Evolutionary conservation across 352 stramenopile species (phyloP).

Genomic region (Plasmopara muralis): DNA sequence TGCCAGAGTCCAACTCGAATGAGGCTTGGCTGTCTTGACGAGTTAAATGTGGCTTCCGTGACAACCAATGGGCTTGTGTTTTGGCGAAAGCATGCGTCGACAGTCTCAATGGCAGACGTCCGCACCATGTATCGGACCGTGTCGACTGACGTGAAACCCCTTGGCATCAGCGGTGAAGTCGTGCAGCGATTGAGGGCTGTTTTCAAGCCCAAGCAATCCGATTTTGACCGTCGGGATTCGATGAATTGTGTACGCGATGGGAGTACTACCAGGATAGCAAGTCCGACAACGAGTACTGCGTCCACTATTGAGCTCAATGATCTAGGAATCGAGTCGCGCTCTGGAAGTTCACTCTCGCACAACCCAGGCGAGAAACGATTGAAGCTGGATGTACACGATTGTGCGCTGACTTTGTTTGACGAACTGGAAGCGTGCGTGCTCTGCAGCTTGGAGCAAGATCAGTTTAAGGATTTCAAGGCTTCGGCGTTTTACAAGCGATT

Average conservation of each 20-base stretch:
- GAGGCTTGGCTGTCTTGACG: constrained; percentile 42
- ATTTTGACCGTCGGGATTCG: constrained; percentile 16
- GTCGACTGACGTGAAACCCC: constrained; percentile 31
- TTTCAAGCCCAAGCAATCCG: constrained; percentile 35
- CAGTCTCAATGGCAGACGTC: constrained; percentile 27
- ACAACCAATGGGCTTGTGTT: constrained; percentile 61
- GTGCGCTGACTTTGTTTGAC: constrained; percentile 47
- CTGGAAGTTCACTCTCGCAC: constrained; percentile 9
- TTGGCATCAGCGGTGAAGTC: constrained; percentile 55
- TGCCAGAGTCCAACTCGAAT: constrained; percentile 22
- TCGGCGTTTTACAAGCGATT: constrained; percentile 79
- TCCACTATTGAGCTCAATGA: constrained; percentile 26
- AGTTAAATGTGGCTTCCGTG: constrained; percentile 57
- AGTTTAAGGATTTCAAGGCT: constrained; percentile 69
- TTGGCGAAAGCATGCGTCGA: constrained; percentile 48
- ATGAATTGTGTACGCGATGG: constrained; percentile 23
- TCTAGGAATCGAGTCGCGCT: constrained; percentile 16
- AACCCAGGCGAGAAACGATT: constrained; percentile 9
- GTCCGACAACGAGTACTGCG: constrained; percentile 15
- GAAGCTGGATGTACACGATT: constrained; percentile 18
- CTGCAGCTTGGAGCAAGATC: constrained; percentile 52
- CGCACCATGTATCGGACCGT: constrained; percentile 32
- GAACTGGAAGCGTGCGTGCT: constrained; percentile 70
- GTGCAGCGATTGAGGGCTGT: constrained; percentile 38
- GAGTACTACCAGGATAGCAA: constrained; percentile 16